These are phyloP conservation scores for Fusarium torreyae DNA, from an alignment of 2,329 filamentous ascomycete genomes.

Conservation along the genomic window DNA sequence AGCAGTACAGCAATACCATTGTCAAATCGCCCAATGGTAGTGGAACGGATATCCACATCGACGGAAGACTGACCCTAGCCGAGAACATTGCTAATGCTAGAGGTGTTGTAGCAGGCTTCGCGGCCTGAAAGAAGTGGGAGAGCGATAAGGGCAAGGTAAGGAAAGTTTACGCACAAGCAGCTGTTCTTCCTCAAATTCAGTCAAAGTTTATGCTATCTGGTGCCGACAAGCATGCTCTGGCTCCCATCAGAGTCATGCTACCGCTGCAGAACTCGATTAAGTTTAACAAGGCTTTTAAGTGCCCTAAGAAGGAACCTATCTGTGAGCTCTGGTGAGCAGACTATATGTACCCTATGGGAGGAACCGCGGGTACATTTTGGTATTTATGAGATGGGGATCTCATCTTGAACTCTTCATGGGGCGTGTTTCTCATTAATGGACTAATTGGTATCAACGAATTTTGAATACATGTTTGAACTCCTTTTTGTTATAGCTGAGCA, in stretches of 20 bases:
- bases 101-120: slow-evolving; percentile 73
- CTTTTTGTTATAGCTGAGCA: too few species aligned
- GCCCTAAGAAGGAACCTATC: slow-evolving; percentile 74
- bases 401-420: too few species aligned
- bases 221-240: slow-evolving; percentile 76
- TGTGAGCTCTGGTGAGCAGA: slow-evolving; percentile 77
- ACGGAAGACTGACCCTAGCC: slow-evolving; percentile 74
- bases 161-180: slow-evolving; percentile 75
- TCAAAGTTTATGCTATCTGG: slow-evolving; percentile 76
- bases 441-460: too few species aligned
- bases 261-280: slow-evolving; percentile 77
- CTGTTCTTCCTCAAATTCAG: slow-evolving; percentile 78
- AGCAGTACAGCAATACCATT: slow-evolving; percentile 76
- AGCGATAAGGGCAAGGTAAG: slow-evolving; percentile 63
- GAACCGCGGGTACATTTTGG: too few species aligned
- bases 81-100: slow-evolving; percentile 83
- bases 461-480: too few species aligned
- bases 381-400: too few species aligned
- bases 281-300: slow-evolving; percentile 78
- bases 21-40: slow-evolving; percentile 70
- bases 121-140: slow-evolving; percentile 75
- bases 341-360: too few species aligned
- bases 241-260: slow-evolving; percentile 72
- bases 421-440: too few species aligned
- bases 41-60: slow-evolving; percentile 70